phyloP scores from a whole-genome alignment of 129 eudicot genomes.

The Ambrosia artemisiifolia region DNA sequence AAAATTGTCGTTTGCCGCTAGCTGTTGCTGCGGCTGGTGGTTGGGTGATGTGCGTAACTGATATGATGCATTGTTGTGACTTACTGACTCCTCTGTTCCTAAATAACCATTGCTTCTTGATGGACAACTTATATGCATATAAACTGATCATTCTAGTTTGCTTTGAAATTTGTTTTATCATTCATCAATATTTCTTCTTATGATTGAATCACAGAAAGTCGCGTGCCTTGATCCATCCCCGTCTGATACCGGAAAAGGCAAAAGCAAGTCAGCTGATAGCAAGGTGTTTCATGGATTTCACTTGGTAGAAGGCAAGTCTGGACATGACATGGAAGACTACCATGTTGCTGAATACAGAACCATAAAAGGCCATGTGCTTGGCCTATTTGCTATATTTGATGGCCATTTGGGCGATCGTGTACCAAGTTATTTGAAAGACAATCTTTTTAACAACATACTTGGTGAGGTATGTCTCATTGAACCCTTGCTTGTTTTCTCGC shows the following conservation, averaged over 20 bases:
- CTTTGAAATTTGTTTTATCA: neutral
- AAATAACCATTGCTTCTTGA: neutral
- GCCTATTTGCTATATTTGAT: conserved; percentile 76
- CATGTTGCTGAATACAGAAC: conserved; percentile 73
- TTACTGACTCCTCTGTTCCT: neutral
- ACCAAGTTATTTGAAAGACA: conserved; percentile 64
- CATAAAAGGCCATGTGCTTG: conserved; percentile 54
- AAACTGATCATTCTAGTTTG: neutral
- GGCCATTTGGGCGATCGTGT: conserved; percentile 81
- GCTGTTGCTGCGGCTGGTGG: neutral
- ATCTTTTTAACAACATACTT: conserved; percentile 70
- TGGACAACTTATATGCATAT: neutral
- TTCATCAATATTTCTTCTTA: neutral
- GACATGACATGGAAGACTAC: conserved; percentile 87
- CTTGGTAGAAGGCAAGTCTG: conserved; percentile 73
- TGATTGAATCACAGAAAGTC: conserved; percentile 44
- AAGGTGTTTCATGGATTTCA: conserved; percentile 68
- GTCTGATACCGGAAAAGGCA: conserved; percentile 66
- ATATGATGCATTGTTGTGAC: neutral
- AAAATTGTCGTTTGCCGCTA: neutral
- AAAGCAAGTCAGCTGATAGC: conserved; percentile 48
- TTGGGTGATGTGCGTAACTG: neutral
- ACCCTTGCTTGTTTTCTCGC: conserved; percentile 1
- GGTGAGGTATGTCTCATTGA: conserved; percentile 44
- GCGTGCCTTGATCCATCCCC: conserved; percentile 57